Evolutionary conservation across 441 rosid species (phyloP), one percentile per base, ranked within the genome.

Genomic region (Viola pubescens): DNA sequence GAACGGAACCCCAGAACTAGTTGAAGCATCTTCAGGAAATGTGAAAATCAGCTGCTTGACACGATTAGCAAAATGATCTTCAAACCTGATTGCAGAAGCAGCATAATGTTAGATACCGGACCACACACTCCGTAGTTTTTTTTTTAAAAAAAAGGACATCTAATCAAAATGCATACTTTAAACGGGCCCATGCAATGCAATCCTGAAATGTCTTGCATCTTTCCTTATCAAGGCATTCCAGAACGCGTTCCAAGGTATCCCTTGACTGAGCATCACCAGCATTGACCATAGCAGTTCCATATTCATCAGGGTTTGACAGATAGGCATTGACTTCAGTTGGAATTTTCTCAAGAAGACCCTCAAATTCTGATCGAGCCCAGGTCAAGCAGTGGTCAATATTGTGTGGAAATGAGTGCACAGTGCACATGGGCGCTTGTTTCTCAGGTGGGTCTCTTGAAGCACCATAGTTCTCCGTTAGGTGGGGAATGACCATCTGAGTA

Each of bases 381-480:
- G 98, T 88, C 72, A 91, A 68, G 77, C 96, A 91, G 71, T 91
- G 98, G 66, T 91, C 98, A 61, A 91, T 91, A 67, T 91, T 91
- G 75, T 91, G 97, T 2, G 97, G 97, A 68, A 91, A 91, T 0
- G 97, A 91, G 59, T 91, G 97, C 63, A 91, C 86, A 4, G 97
- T 91, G 76, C 96, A 91, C 94, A 91, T 91, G 11, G 97, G 97
- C 11, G 97, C 96, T 75, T 91, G 96, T 72, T 82, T 91, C 86
- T 91, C 97, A 3, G 97, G 97, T 42, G 94, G 97, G 47, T 91
- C 97, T 66, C 94, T 77, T 60, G 97, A 91, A 50, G 97, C 97
- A 47, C 97, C 97, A 70, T 91, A 91, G 58, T 91, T 91, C 73
- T 91, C 97, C 34, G 97, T 88, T 39, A 88, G 75, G 72, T 88